Conservation (phyloP, 2,329 filamentous ascomycete species). For the Colletotrichum tropicicola region DNA sequence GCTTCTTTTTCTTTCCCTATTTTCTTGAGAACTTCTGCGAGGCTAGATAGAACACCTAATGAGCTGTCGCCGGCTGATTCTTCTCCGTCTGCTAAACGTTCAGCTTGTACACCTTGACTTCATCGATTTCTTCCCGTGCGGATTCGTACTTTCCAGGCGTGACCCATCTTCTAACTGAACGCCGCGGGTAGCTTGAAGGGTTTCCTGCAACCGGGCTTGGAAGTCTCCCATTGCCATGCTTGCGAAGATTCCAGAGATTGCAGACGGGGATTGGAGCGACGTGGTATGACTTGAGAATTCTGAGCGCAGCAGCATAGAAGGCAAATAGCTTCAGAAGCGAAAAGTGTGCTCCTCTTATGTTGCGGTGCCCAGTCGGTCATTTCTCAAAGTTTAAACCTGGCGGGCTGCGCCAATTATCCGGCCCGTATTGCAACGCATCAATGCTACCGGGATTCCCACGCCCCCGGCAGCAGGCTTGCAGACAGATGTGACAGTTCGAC, state of each 20-base stretch:
- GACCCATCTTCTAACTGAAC: background rate
- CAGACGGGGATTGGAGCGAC: too few species aligned
- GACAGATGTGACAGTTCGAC: background rate
- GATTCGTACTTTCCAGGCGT: background rate
- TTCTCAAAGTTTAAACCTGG: background rate
- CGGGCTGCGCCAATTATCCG: background rate
- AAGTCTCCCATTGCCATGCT: too few species aligned
- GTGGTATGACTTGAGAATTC: too few species aligned
- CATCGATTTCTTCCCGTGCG: background rate
- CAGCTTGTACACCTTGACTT: background rate
- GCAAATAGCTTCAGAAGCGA: too few species aligned
- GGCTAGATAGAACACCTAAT: background rate
- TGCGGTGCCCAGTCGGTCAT: background rate
- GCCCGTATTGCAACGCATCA: background rate
- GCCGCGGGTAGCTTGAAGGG: too few species aligned
- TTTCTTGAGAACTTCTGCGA: background rate
- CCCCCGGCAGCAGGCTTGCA: too few species aligned
- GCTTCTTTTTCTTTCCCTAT: slow-evolving; percentile 4
- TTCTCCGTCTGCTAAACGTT: background rate
- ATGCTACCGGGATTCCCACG: too few species aligned
- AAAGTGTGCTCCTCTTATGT: background rate
- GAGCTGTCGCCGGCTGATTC: background rate
- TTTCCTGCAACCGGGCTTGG: too few species aligned
- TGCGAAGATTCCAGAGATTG: too few species aligned
- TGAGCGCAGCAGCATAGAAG: too few species aligned